phyloP scores from a whole-genome alignment of 768 basidiomycete species.

The Termitomyces sp. region DNA sequence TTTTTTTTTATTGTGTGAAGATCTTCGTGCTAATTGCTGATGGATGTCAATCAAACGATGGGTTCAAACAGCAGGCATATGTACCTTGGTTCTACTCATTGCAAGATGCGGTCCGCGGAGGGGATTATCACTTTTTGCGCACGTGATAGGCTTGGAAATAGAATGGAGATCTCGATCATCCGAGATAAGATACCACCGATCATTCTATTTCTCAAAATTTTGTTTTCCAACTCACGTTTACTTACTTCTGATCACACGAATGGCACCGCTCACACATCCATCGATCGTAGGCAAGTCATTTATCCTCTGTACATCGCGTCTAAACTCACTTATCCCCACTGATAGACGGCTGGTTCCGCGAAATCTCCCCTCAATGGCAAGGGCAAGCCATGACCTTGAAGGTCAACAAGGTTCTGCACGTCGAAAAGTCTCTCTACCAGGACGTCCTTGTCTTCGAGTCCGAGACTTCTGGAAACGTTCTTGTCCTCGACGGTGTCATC shows the following conservation, averaged over 20 bases:
- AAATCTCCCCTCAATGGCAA: conserved; percentile 94
- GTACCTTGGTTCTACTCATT: conserved; percentile 5
- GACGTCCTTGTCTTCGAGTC: conserved; percentile 98
- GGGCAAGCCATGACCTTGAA: conserved; percentile 97
- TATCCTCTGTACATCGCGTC: not conserved
- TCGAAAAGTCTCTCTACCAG: conserved; percentile 91
- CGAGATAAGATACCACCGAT: conserved; percentile 8
- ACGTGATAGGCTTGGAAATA: not conserved
- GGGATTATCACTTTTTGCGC: not conserved
- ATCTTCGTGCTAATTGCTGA: conserved; percentile 1
- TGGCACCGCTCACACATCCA: conserved; percentile 57
- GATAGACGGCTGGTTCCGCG: conserved; percentile 91
- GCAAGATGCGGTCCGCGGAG: too few relatives aligned
- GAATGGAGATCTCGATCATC: not conserved
- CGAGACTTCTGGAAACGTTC: conserved; percentile 94
- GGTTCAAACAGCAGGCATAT: not conserved
- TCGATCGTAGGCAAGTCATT: conserved; percentile 47
- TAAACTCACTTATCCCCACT: not conserved
- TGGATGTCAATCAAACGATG: not conserved
- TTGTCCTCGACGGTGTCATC: conserved; percentile 92
- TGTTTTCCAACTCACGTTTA: not conserved
- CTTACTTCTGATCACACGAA: conserved; percentile 18
- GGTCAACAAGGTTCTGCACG: conserved; percentile 92
- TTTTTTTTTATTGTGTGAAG: not conserved
- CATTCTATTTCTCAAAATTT: conserved; percentile 10